phyloP scores from a whole-genome alignment of 106 monocot species.

The Phalaenopsis aphrodite region DNA sequence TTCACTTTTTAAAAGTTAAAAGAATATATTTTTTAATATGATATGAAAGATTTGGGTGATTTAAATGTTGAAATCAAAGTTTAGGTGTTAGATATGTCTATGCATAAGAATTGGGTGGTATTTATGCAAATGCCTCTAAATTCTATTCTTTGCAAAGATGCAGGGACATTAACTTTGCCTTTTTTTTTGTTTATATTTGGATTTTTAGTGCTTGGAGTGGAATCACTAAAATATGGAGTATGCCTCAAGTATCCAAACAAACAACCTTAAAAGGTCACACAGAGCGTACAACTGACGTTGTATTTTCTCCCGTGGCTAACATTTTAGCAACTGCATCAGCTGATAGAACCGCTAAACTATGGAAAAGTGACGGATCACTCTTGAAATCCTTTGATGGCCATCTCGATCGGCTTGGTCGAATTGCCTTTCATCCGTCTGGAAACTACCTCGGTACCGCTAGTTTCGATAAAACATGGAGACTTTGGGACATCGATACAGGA shows the following conservation, averaged over 20 bases:
- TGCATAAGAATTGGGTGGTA: too few relatives aligned
- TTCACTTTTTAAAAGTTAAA: too few relatives aligned
- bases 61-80: too few relatives aligned
- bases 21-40: too few relatives aligned
- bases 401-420: slow-evolving; percentile 73
- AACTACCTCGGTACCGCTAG: slow-evolving; percentile 89
- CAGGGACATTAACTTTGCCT: background rate
- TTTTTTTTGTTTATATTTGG: background rate
- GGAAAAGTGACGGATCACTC: slow-evolving; percentile 56
- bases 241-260: slow-evolving; percentile 64
- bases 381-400: slow-evolving; percentile 72
- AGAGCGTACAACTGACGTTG: slow-evolving; percentile 84
- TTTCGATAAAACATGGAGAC: slow-evolving; percentile 96
- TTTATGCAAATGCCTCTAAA: too few relatives aligned
- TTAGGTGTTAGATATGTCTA: too few relatives aligned
- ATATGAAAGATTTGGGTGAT: too few relatives aligned
- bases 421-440: slow-evolving; percentile 92
- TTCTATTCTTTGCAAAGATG: background rate
- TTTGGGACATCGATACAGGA: slow-evolving; percentile 87
- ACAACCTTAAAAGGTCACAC: slow-evolving; percentile 74
- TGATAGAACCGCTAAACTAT: slow-evolving; percentile 86
- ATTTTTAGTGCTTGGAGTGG: slow-evolving; percentile 80
- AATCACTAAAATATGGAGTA: slow-evolving; percentile 75
- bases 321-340: slow-evolving; percentile 80
- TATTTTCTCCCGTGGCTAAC: slow-evolving; percentile 72